A percentile compares a stretch with the other conserved stretches of the same genome.
These are phyloP conservation scores for Calonectria fujianensis DNA, from an alignment of 2,329 filamentous ascomycete genomes.

Conservation along the genomic window DNA sequence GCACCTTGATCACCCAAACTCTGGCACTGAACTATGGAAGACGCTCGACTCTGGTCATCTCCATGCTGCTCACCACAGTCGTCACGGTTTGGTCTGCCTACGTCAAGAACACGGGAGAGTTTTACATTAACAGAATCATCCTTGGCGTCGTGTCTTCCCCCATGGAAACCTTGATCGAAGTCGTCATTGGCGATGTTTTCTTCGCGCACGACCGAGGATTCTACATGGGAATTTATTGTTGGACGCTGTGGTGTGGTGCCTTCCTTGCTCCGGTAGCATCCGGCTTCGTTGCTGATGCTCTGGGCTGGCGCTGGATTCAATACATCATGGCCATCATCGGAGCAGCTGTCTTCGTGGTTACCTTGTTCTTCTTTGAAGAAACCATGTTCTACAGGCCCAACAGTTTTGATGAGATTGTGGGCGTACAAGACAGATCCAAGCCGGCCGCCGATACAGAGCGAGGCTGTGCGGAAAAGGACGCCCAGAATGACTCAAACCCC, in stretches of 20 bases:
- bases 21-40: slow-evolving; percentile 47
- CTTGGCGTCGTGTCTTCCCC: slow-evolving; percentile 50
- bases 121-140: slow-evolving; percentile 51
- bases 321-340: slow-evolving; percentile 50
- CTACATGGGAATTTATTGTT: slow-evolving; percentile 52
- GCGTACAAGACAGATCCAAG: slow-evolving; percentile 13
- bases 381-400: slow-evolving; percentile 49
- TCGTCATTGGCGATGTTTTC: slow-evolving; percentile 50
- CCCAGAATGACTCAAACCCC: slow-evolving; percentile 1
- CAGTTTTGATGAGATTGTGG: slow-evolving; percentile 13
- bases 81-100: slow-evolving; percentile 51
- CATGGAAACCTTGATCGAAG: slow-evolving; percentile 51
- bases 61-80: slow-evolving; percentile 42
- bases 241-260: slow-evolving; percentile 52
- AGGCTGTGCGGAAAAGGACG: slow-evolving; percentile 30
- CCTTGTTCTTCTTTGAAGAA: slow-evolving; percentile 53
- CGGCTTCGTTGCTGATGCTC: slow-evolving; percentile 47
- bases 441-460: not conserved
- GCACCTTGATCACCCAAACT: slow-evolving; percentile 51
- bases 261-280: slow-evolving; percentile 52
- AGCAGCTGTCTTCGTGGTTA: slow-evolving; percentile 35
- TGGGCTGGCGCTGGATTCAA: slow-evolving; percentile 55
- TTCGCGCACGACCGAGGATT: slow-evolving; percentile 52
- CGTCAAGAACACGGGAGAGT: slow-evolving; percentile 48
- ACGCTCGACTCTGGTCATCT: slow-evolving; percentile 44